Evolutionary conservation across 2,329 filamentous ascomycete species (phyloP), one percentile per base, ranked within the genome.

Genomic region (Lizonia empirigonia): DNA sequence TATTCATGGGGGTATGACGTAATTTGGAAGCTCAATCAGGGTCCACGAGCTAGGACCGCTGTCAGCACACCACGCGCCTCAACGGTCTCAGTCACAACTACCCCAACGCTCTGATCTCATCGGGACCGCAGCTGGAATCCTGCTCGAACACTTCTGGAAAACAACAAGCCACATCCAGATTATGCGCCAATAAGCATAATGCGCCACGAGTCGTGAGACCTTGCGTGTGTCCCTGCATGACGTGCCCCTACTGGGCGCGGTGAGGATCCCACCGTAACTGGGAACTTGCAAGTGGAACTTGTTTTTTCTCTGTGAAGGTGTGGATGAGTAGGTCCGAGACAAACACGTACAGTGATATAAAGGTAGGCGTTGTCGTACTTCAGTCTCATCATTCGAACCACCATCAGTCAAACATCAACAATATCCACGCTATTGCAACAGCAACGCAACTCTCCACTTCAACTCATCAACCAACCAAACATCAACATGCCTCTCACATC

Each of bases 401-500:
- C n/a, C 12, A 26, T 18, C 23, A 16, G 8, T 47, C 32, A 49
- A 24, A 10, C 22, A 52, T 41, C 41, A 50, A 40, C 26, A 41
- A 20, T 35, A 45, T 34, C 23, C 16, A 42, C 40, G 15, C 35
- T 40, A 34, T 30, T 8, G 5, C 13, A 30, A 15, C 49, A 23
- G n/a, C 13, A 38, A 27, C 22, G 24, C 39, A 49, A 45, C 40
- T 13, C 22, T 41, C 38, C 38, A 45, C 15, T 22, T 18, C 30
- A 44, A 45, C 26, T 35, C 19, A 32, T 32, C 45, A 53, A 40
- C 44, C 26, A 56, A 24, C 22, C 34, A 35, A 33, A 10, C 26
- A 52, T 27, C 59, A 65, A 44, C 38, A 72, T 69, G 66, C 69
- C 68, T 64, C 57, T 72, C 15, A 56, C 56, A 30, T 59, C 58